Percentiles rank a stretch among this genome's conserved stretches.
These are phyloP conservation scores for Cryptococcus sp. DNA, from an alignment of 1,284 basidiomycete genomes.

Conservation along the genomic window DNA sequence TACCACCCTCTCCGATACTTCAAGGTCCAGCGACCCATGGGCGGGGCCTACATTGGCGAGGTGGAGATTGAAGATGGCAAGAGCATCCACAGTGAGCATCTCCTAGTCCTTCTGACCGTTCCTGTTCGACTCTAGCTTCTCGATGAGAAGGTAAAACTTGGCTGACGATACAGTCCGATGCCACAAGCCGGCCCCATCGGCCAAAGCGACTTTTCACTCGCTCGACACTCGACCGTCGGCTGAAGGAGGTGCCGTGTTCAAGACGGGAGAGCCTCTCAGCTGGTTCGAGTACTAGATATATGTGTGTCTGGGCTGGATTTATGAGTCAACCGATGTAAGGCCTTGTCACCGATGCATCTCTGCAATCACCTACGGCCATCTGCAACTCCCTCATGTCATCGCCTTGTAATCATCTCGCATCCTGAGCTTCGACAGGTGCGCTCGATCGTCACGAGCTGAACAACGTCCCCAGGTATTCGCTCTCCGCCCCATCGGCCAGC, in stretches of 20 bases:
- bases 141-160: too few relatives aligned
- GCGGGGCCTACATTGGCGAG: constrained; percentile 36
- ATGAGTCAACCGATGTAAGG: too few relatives aligned
- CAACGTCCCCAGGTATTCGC: too few relatives aligned
- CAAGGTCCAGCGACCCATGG: constrained; percentile 27
- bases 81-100: constrained; percentile 32
- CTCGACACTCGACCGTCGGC: constrained; percentile 33
- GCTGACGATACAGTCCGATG: constrained; percentile 21
- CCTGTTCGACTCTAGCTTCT: not conserved
- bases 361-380: too few relatives aligned
- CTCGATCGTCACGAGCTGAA: too few relatives aligned
- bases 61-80: constrained; percentile 38
- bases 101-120: not conserved
- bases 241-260: constrained; percentile 36
- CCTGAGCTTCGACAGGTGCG: too few relatives aligned
- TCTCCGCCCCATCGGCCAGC: too few relatives aligned
- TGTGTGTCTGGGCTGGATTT: too few relatives aligned
- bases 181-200: constrained; percentile 21
- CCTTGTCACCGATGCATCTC: too few relatives aligned
- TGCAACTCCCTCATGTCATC: too few relatives aligned
- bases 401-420: too few relatives aligned
- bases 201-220: constrained; percentile 29
- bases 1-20: constrained; percentile 38
- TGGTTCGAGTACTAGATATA: constrained; percentile 43
- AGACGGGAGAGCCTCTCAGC: constrained; percentile 24